A percentile compares a stretch with the other conserved stretches of the same genome.
Conservation (phyloP, 2,329 filamentous ascomycete species). For the Mollisia scopiformis region DNA sequence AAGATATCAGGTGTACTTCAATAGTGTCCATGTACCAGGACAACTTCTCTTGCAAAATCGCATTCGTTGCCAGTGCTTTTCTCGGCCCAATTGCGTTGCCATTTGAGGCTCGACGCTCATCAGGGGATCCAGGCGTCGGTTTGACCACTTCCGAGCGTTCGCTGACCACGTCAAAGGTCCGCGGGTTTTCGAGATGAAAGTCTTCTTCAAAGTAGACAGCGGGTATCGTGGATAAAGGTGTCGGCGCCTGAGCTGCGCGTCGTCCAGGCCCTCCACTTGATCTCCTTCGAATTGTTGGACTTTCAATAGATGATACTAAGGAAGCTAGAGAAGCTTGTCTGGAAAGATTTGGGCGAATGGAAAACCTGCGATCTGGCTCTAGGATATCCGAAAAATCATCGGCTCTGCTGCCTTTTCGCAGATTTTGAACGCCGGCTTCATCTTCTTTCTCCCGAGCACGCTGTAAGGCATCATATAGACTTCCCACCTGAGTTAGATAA, state of each 20-base stretch:
- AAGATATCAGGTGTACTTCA: conserved; percentile 94
- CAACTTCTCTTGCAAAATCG: conserved; percentile 95
- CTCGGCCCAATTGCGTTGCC: conserved; percentile 64
- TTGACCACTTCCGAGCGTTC: conserved; percentile 93
- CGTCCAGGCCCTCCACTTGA: conserved; percentile 53
- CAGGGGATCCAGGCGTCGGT: conserved; percentile 60
- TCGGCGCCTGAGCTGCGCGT: conserved; percentile 70
- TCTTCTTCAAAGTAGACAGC: conserved; percentile 92
- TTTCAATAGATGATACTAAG: conserved; percentile 39
- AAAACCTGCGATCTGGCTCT: conserved; percentile 34
- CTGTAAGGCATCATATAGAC: conserved; percentile 86
- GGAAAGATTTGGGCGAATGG: conserved; percentile 33
- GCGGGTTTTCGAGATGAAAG: conserved; percentile 93
- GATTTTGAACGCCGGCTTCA: conserved; percentile 48
- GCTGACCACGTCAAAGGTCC: conserved; percentile 95
- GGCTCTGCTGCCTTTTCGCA: conserved; percentile 36
- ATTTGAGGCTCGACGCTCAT: conserved; percentile 59
- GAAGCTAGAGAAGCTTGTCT: conserved; percentile 46
- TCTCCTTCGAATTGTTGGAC: conserved; percentile 42
- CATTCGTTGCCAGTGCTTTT: conserved; percentile 92
- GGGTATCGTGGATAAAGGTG: conserved; percentile 83
- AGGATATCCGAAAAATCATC: conserved; percentile 44
- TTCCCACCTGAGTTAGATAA: conserved; percentile 84
- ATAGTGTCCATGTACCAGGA: conserved; percentile 99
- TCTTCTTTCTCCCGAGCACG: conserved; percentile 79